Percentiles rank a stretch among this genome's conserved stretches.
These are phyloP conservation scores for Populus davidiana DNA, from an alignment of 345 rosid genomes.

Conservation along the genomic window DNA sequence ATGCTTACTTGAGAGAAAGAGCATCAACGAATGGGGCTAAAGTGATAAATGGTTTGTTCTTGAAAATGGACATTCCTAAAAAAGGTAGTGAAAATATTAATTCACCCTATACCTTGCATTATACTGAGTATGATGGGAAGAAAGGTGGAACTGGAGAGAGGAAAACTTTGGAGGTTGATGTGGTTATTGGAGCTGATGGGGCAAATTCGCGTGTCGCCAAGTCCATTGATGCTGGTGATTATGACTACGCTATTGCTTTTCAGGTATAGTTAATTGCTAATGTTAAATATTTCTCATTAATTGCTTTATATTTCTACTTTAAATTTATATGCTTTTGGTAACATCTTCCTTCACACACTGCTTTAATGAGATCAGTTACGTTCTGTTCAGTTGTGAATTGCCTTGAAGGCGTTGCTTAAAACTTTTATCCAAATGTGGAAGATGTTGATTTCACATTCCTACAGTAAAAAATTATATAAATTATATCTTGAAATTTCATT, in stretches of 20 bases:
- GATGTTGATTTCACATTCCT: neutral
- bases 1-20: conserved; percentile 66
- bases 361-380: neutral
- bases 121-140: conserved; percentile 72
- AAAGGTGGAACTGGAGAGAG: conserved; percentile 62
- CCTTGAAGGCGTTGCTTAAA: neutral
- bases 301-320: neutral
- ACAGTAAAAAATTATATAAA: too few relatives aligned
- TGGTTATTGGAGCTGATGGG: conserved; percentile 92
- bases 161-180: conserved; percentile 85
- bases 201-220: conserved; percentile 95
- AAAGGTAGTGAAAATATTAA: conserved; percentile 24
- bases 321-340: neutral
- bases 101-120: conserved; percentile 67
- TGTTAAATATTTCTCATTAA: neutral
- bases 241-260: conserved; percentile 91
- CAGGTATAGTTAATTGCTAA: conserved; percentile 49
- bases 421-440: neutral
- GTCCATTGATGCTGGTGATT: conserved; percentile 83
- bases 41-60: conserved; percentile 76
- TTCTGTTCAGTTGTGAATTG: neutral
- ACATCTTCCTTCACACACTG: neutral
- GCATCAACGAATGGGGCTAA: conserved; percentile 71
- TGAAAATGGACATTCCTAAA: conserved; percentile 78
- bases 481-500: too few relatives aligned